These are phyloP conservation scores for Botrytis fragariae DNA, from an alignment of 2,329 filamentous ascomycete genomes.

Conservation along the genomic window DNA sequence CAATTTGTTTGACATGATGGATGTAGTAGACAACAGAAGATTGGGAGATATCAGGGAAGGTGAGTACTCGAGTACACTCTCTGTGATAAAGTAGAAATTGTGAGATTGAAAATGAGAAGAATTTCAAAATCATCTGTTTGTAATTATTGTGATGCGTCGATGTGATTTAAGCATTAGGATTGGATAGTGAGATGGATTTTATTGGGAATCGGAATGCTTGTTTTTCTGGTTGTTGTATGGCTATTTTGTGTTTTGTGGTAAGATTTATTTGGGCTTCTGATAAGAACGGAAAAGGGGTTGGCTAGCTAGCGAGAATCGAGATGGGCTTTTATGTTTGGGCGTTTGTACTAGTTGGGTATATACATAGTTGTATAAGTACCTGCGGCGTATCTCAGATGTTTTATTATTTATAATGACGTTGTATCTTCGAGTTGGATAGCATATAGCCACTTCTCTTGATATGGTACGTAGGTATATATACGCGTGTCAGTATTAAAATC, in stretches of 20 bases:
- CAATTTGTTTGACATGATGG: not conserved
- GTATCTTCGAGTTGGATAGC: not conserved
- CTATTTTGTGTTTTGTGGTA: not conserved
- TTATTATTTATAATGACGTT: not conserved
- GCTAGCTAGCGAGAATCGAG: not conserved
- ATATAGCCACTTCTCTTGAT: not conserved
- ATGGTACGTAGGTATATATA: not conserved
- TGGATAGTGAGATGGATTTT: not conserved
- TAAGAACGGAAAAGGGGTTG: not conserved
- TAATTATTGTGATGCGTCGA: not conserved
- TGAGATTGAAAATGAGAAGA: not conserved
- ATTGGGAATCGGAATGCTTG: not conserved
- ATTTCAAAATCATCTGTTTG: not conserved
- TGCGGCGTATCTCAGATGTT: too few species aligned
- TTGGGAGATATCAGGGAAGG: not conserved
- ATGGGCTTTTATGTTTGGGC: rapidly evolving
- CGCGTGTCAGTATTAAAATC: too few species aligned
- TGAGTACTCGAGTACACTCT: too few species aligned
- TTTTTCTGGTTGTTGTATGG: not conserved
- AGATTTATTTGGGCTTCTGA: not conserved
- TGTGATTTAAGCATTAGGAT: not conserved
- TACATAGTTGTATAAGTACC: too few species aligned
- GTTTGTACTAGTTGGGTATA: not conserved
- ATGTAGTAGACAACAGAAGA: not conserved
- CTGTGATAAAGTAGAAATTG: not conserved